These are phyloP conservation scores for Berkeleyomyces basicola DNA, from an alignment of 2,329 filamentous ascomycete species.

Conservation along the genomic window DNA sequence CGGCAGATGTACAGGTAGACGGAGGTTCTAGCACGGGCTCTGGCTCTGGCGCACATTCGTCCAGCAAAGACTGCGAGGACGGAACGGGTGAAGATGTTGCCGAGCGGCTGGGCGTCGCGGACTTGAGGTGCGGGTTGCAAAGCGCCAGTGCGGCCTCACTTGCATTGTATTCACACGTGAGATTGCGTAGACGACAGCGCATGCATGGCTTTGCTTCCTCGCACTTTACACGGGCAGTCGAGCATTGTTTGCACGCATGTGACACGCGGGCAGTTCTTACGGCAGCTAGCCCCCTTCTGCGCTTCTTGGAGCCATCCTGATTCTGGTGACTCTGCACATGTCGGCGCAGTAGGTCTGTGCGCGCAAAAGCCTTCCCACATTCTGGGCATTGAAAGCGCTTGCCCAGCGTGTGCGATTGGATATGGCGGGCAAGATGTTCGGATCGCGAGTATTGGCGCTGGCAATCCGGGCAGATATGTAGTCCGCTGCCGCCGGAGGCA, in stretches of 20 bases:
- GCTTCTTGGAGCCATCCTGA: slow-evolving; percentile 29
- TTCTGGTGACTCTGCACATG: slow-evolving; percentile 36
- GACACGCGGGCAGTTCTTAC: slow-evolving; percentile 33
- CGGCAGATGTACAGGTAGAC: neutral
- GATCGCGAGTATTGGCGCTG: slow-evolving; percentile 34
- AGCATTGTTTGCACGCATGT: slow-evolving; percentile 36
- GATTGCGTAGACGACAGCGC: slow-evolving; percentile 30
- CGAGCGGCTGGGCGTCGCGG: slow-evolving; percentile 11
- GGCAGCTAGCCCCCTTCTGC: slow-evolving; percentile 29
- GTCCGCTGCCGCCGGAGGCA: neutral
- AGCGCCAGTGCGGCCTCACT: slow-evolving; percentile 18
- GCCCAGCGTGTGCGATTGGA: slow-evolving; percentile 33
- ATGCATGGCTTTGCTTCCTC: slow-evolving; percentile 38
- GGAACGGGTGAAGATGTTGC: neutral
- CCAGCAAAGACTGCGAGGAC: neutral
- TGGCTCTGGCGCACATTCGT: neutral
- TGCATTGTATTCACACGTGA: slow-evolving; percentile 28
- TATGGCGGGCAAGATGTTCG: slow-evolving; percentile 36
- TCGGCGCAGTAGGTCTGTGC: slow-evolving; percentile 36
- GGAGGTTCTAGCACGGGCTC: neutral
- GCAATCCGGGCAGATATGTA: slow-evolving; percentile 34
- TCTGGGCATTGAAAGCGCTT: slow-evolving; percentile 33
- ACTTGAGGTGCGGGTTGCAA: slow-evolving; percentile 14
- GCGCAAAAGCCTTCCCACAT: slow-evolving; percentile 36
- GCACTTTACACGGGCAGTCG: slow-evolving; percentile 36